phyloP scores from a whole-genome alignment of 345 rosid genomes.

The Syzygium grande region DNA sequence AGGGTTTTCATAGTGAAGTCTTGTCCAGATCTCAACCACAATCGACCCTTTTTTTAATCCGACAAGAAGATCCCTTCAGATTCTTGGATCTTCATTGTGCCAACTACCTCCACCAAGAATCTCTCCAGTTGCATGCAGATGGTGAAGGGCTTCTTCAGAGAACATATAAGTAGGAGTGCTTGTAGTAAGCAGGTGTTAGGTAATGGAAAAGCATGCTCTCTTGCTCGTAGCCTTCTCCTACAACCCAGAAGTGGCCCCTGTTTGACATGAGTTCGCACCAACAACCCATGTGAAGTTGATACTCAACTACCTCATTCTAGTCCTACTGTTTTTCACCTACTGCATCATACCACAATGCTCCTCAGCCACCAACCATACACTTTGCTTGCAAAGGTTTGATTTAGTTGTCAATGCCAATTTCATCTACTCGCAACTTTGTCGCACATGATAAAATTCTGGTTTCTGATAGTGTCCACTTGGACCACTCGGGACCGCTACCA shows the following conservation, averaged over 20 bases:
- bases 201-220: not conserved
- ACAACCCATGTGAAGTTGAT: not conserved
- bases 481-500: not conserved
- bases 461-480: not conserved
- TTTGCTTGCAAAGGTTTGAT: not conserved
- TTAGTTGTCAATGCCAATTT: not conserved
- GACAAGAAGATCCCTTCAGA: not conserved
- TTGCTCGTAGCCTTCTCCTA: not conserved
- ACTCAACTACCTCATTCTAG: not conserved
- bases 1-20: not conserved
- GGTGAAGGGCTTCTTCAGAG: not conserved
- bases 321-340: not conserved
- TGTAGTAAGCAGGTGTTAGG: not conserved
- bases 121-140: not conserved
- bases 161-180: not conserved
- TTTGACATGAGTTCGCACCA: not conserved
- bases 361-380: not conserved
- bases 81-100: not conserved
- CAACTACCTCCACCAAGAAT: not conserved
- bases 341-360: not conserved
- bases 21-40: not conserved
- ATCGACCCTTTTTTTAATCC: not conserved
- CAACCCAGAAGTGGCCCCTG: not conserved
- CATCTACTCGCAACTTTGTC: not conserved
- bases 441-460: not conserved